Conservation (phyloP, 768 basidiomycete genomes). For the Serendipita indica region DNA sequence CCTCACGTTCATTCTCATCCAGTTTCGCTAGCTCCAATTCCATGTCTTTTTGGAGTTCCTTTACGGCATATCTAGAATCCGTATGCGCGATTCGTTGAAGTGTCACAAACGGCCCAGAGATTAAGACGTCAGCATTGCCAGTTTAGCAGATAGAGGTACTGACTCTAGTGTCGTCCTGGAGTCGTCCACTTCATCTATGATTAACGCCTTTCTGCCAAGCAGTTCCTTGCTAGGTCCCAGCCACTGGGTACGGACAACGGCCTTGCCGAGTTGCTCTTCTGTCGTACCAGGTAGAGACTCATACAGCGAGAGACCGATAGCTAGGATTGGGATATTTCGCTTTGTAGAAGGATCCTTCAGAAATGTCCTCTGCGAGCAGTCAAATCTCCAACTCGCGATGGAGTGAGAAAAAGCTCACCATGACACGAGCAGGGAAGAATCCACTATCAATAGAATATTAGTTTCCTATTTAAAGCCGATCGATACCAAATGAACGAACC, state of each 20-base stretch:
- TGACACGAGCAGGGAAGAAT: slow-evolving; percentile 88
- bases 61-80: slow-evolving; percentile 60
- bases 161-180: slow-evolving; percentile 79
- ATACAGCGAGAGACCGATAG: slow-evolving; percentile 91
- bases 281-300: slow-evolving; percentile 70
- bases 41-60: slow-evolving; percentile 82
- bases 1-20: slow-evolving; percentile 62
- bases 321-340: slow-evolving; percentile 80
- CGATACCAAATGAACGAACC: slow-evolving; percentile 35
- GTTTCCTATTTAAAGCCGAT: background rate
- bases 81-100: background rate
- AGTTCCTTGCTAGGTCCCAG: slow-evolving; percentile 59
- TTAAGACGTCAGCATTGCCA: no score
- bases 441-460: slow-evolving; percentile 39
- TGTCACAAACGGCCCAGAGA: no score
- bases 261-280: slow-evolving; percentile 56
- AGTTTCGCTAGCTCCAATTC: slow-evolving; percentile 47
- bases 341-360: slow-evolving; percentile 54
- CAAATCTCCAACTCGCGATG: no score
- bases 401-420: slow-evolving; percentile 24
- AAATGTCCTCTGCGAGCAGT: slow-evolving; percentile 56
- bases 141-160: no score
- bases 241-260: slow-evolving; percentile 95
- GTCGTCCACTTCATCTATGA: slow-evolving; percentile 84
- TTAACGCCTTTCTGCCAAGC: slow-evolving; percentile 65